Conservation (phyloP, 345 rosid genomes). For the Hibiscus trionum region DNA sequence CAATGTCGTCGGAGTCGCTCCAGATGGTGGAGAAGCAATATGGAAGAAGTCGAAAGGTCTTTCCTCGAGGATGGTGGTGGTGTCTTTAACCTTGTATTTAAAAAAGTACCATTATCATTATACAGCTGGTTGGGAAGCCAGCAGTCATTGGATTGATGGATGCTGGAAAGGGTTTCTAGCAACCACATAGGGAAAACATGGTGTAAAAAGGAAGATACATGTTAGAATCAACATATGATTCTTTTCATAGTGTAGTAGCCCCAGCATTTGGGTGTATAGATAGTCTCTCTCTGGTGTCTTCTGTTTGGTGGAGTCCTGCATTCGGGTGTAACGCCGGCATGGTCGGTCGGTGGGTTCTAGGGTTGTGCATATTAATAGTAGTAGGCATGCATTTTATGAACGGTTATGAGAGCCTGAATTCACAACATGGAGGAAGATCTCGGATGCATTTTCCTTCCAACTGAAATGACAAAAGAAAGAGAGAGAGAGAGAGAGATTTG, state of each 20-base stretch:
- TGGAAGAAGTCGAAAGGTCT: slow-evolving; percentile 40
- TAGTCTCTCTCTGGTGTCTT: slow-evolving; percentile 10
- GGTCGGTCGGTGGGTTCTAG: not conserved
- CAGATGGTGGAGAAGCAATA: slow-evolving; percentile 38
- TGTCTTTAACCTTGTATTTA: slow-evolving; percentile 21
- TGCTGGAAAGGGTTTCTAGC: slow-evolving; percentile 42
- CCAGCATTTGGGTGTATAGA: slow-evolving; percentile 51
- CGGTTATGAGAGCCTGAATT: slow-evolving; percentile 20
- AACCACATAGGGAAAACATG: slow-evolving; percentile 30
- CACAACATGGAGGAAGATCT: slow-evolving; percentile 36
- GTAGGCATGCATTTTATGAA: slow-evolving; percentile 3
- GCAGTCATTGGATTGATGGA: slow-evolving; percentile 38
- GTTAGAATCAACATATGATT: slow-evolving; percentile 81
- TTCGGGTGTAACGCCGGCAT: slow-evolving; percentile 16
- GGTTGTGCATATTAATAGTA: slow-evolving; percentile 34
- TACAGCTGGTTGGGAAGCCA: slow-evolving; percentile 27
- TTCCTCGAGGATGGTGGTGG: slow-evolving; percentile 7
- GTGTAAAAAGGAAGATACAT: slow-evolving; percentile 21
- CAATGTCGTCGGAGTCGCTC: slow-evolving; percentile 38
- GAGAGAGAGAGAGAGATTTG: not conserved
- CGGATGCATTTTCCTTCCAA: slow-evolving; percentile 13
- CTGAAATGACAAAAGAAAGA: not conserved
- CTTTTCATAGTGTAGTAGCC: slow-evolving; percentile 36
- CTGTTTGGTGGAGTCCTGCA: slow-evolving; percentile 25
- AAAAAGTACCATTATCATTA: slow-evolving; percentile 9